Evolutionary conservation across 192 early-diverging fungal species (phyloP).

Genomic region (Backusella liffmaniae): DNA sequence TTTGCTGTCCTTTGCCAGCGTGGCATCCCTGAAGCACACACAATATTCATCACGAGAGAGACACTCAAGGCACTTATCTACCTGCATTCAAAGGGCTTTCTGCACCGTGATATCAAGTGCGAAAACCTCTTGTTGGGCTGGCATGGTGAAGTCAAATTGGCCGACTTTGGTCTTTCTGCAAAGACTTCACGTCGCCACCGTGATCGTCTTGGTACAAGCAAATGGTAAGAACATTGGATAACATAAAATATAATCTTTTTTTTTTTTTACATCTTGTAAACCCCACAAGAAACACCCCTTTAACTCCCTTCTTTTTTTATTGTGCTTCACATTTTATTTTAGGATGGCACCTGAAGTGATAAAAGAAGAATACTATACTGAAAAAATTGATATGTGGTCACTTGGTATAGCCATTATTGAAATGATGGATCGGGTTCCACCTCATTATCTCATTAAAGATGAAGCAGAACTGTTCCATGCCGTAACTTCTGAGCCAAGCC

Average conservation of each 20-base stretch:
- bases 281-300: background rate
- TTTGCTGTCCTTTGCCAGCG: slow-evolving; percentile 41
- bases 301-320: background rate
- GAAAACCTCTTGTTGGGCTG: slow-evolving; percentile 43
- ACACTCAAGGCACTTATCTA: slow-evolving; percentile 40
- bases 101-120: slow-evolving; percentile 51
- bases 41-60: slow-evolving; percentile 37
- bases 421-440: slow-evolving; percentile 49
- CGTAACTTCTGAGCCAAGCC: slow-evolving; percentile 32
- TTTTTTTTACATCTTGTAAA: background rate
- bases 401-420: slow-evolving; percentile 48
- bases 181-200: slow-evolving; percentile 21
- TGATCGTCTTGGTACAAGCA: slow-evolving; percentile 40
- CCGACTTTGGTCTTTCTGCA: slow-evolving; percentile 42
- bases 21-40: slow-evolving; percentile 42
- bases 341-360: slow-evolving; percentile 55
- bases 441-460: slow-evolving; percentile 43
- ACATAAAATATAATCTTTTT: background rate
- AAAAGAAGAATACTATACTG: slow-evolving; percentile 39
- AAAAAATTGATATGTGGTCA: slow-evolving; percentile 55
- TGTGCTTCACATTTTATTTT: background rate
- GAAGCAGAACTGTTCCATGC: slow-evolving; percentile 38
- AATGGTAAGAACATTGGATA: slow-evolving; percentile 23
- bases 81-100: slow-evolving; percentile 39
- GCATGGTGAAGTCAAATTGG: slow-evolving; percentile 46